Evolutionary conservation across 108 stramenopile species (phyloP).

Genomic region (Cylindrotheca fusiformis): DNA sequence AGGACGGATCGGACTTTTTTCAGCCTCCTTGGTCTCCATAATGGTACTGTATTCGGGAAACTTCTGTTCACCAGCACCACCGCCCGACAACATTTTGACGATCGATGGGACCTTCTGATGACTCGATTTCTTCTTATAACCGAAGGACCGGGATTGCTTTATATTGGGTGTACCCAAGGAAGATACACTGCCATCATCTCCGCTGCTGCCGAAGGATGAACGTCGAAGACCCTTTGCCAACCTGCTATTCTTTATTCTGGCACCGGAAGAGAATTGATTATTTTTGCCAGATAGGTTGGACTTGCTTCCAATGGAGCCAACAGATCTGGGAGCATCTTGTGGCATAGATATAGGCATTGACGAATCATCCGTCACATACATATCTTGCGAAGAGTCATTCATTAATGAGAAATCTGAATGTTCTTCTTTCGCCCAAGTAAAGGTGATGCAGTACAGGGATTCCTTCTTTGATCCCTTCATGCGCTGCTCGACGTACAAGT

Average conservation of each 20-base stretch:
- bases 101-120: neutral
- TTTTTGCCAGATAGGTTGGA: neutral
- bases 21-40: too few relatives aligned
- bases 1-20: too few relatives aligned
- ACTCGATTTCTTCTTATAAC: neutral
- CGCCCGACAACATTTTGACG: neutral
- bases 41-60: neutral
- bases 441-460: slow-evolving; percentile 37
- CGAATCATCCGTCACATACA: neutral
- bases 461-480: slow-evolving; percentile 16
- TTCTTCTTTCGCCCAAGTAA: slow-evolving; percentile 24
- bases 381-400: neutral
- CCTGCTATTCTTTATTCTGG: neutral
- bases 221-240: too few relatives aligned
- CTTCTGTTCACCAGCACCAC: too few relatives aligned
- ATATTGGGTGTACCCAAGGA: slow-evolving; percentile 5
- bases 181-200: slow-evolving; percentile 3
- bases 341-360: neutral
- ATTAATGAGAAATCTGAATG: neutral
- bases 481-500: slow-evolving; percentile 36
- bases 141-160: neutral
- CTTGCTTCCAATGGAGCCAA: neutral
- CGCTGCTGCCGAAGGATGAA: too few relatives aligned
- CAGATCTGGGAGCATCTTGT: neutral
- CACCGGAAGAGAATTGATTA: neutral